Evolutionary conservation across 148 eudicot species (phyloP), one percentile per base, ranked within the genome.

Genomic region (Rhododendron ovatum): DNA sequence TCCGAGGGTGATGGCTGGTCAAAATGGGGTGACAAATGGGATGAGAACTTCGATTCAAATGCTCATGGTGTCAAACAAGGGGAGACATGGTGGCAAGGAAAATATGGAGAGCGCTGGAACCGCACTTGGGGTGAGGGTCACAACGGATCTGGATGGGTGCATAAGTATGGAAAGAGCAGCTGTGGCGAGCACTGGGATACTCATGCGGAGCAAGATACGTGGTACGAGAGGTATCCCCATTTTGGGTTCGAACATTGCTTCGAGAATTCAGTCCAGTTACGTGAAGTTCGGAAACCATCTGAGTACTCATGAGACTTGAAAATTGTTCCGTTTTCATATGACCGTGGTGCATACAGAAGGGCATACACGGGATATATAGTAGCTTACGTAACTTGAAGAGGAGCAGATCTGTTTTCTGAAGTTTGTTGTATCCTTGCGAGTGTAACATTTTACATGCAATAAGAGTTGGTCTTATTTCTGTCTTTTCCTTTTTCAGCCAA

Each of bases 21-120:
- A 50, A 96, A 94, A 92, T 96, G 99, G 99, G 99, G 99, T 33
- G 99, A 96, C 87, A 96, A 96, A 90, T 96, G 99, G 99, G 98
- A 95, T 59, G 99, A 96, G 83, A 43, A 93, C 90, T 95, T 95
- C n/a, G 92, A 94, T 85, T 88, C 84, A 1, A 82, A 92, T 37
- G 88, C 89, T 3, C 89, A 93, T 12, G 98, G 98, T 6, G 93
- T 95, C 30, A 96, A 96, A 88, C 99, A 96, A 77, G 99, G 99
- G 78, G 98, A 95, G 88, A 93, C 93, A 8, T 96, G 99, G 98
- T 96, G 98, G 99, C 91, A 94, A 89, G 99, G 99, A 1, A 91
- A 94, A 85, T 65, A 91, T 35, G 95, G 97, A 22, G 98, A 95
- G 53, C 91, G 86, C 6, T 96, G 99, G 99, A 96, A 96, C 86